Conservation (phyloP, 2,329 filamentous ascomycete genomes). For the Microcera coccophila region DNA sequence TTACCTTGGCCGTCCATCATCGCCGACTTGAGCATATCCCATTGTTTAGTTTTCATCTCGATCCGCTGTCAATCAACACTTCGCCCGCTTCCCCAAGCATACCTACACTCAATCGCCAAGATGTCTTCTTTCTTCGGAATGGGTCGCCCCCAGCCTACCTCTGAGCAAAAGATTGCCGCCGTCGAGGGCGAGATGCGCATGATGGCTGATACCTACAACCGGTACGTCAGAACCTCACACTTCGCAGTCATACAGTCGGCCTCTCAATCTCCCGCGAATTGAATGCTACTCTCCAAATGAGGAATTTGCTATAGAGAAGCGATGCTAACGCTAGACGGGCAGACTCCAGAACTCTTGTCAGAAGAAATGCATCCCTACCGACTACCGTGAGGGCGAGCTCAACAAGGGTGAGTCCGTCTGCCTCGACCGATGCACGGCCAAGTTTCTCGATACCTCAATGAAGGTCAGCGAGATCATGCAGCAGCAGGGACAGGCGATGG, state of each 20-base stretch:
- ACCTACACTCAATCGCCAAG: slow-evolving; percentile 19
- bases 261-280: no score
- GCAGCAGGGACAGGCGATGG: slow-evolving; percentile 69
- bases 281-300: no score
- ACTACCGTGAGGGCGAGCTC: slow-evolving; percentile 93
- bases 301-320: neutral
- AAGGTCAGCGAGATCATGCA: slow-evolving; percentile 98
- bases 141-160: slow-evolving; percentile 74
- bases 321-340: neutral
- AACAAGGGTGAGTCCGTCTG: slow-evolving; percentile 99
- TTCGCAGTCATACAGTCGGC: no score
- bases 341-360: slow-evolving; percentile 87
- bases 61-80: no score
- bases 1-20: slow-evolving; percentile 16
- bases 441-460: slow-evolving; percentile 98
- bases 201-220: slow-evolving; percentile 96
- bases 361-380: slow-evolving; percentile 85
- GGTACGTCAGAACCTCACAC: slow-evolving; percentile 53
- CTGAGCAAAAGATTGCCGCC: slow-evolving; percentile 93
- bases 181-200: slow-evolving; percentile 98
- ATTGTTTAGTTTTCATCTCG: slow-evolving; percentile 5
- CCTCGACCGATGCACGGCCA: slow-evolving; percentile 92
- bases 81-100: neutral
- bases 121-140: slow-evolving; percentile 49
- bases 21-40: slow-evolving; percentile 6